Base-by-base conservation (phyloP, 2,329 filamentous ascomycete species). In the Fusarium sp. region DNA sequence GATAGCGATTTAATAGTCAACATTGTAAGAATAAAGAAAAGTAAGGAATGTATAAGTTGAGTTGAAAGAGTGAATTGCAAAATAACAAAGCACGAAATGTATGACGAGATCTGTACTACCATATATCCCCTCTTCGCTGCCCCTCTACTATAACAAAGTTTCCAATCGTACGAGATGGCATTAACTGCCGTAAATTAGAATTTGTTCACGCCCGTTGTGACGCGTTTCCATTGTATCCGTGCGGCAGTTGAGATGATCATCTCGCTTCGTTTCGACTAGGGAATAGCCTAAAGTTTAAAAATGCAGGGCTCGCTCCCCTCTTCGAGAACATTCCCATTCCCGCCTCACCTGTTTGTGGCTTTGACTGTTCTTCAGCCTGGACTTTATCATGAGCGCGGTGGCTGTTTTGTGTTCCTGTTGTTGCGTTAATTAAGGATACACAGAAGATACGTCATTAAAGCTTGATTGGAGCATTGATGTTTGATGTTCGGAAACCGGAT, bases 231-330 rank as follows among this genome's bases (percentile, higher is more conserved):
- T 39, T 30, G 13, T 16, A 41, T 41, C 43, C 7, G 23, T 39
- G 42, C 62, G 62, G 62, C 62, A 65, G 62, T 65, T 54, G 18
- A n/a, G 19, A 19, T 19, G 26, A 60, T 61, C 42, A 30, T 42
- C 62, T 58, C 42, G 30, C 11, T 10, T n/a, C 9, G 37, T n/a
- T 23, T 39, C 42, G 26, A 34, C 49, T 52, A 37, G 21, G 31
- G 16, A 11, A 11, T 61, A 65, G 62, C 31, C n/a, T 21, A 65
- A 61, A 65, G 61, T 28, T 45, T 65, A 61, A 43, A 43, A 30
- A 12, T 16, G 8, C 16, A 19, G 5, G 11, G 23, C 44, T 37
- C 4, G 26, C 26, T 28, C 39, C 21, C 51, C 14, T 19, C 54
- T 65, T 65, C 54, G 19, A 64, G 49, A 65, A 28, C 26, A 28